These are phyloP conservation scores for Beauveria sp. DNA, from an alignment of 2,329 filamentous ascomycete genomes.

Conservation along the genomic window DNA sequence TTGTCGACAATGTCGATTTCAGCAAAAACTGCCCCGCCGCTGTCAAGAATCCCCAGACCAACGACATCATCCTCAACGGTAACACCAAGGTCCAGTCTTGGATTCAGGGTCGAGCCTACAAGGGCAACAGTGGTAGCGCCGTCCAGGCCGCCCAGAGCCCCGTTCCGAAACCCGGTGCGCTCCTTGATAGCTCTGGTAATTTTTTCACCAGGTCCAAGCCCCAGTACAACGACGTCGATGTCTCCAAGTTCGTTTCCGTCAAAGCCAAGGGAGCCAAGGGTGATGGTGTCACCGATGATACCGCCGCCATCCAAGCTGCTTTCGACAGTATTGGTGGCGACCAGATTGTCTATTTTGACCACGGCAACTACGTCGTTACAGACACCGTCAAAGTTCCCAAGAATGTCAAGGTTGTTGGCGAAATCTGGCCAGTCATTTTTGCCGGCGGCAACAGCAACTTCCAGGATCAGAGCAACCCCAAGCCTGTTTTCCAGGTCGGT, in stretches of 20 bases:
- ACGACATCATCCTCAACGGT: constrained; percentile 56
- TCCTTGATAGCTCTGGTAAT: constrained; percentile 57
- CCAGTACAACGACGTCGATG: constrained; percentile 65
- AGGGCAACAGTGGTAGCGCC: constrained; percentile 36
- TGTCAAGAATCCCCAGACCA: constrained; percentile 51
- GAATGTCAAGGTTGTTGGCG: constrained; percentile 80
- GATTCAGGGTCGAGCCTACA: constrained; percentile 73
- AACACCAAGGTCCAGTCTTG: constrained; percentile 63
- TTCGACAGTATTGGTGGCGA: constrained; percentile 59
- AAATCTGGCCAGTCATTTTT: constrained; percentile 87
- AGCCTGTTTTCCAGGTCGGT: constrained; percentile 81
- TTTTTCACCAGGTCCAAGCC: constrained; percentile 83
- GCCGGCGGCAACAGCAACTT: constrained; percentile 66
- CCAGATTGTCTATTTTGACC: constrained; percentile 67
- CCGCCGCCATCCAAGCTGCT: constrained; percentile 69
- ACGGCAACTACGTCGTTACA: constrained; percentile 64
- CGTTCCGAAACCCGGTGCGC: constrained; percentile 55
- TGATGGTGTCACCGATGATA: constrained; percentile 83
- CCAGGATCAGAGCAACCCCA: constrained; percentile 64
- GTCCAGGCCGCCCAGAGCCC: constrained; percentile 51
- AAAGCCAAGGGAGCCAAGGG: constrained; percentile 78
- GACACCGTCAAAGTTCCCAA: constrained; percentile 66
- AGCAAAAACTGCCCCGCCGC: constrained; percentile 56
- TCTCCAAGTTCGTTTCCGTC: constrained; percentile 71
- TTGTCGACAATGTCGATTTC: constrained; percentile 89